These are phyloP conservation scores for Pseudogymnoascus sp. DNA, from an alignment of 2,329 filamentous ascomycete species.

Conservation along the genomic window DNA sequence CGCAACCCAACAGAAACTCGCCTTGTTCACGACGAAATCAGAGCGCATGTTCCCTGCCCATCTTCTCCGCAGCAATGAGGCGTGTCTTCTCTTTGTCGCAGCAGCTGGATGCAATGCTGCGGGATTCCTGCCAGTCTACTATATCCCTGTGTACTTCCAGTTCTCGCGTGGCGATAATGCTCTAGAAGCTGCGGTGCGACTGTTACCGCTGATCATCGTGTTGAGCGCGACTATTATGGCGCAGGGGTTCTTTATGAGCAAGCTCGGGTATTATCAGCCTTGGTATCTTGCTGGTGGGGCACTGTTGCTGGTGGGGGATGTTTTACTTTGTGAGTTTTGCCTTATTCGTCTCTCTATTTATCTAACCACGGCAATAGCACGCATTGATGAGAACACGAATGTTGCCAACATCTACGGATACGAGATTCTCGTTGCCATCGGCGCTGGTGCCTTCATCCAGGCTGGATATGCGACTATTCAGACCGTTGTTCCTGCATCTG, in stretches of 20 bases:
- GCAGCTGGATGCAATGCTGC: constrained; percentile 42
- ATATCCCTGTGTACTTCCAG: constrained; percentile 42
- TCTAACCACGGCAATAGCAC: constrained; percentile 19
- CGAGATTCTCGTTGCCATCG: constrained; percentile 35
- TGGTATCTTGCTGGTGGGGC: constrained; percentile 35
- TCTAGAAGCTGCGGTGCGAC: constrained; percentile 34
- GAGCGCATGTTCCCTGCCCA: constrained; percentile 20
- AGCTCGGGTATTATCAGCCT: constrained; percentile 34
- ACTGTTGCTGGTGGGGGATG: constrained; percentile 31
- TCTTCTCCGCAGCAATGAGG: constrained; percentile 16
- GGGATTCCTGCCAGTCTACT: constrained; percentile 39
- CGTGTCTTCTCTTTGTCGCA: constrained; percentile 28
- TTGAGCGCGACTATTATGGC: constrained; percentile 31
- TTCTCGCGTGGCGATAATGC: constrained; percentile 42
- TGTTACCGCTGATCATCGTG: constrained; percentile 37
- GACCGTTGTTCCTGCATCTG: constrained; percentile 24
- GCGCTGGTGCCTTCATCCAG: constrained; percentile 32
- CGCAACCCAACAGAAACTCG: constrained; percentile 17
- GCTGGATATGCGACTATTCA: constrained; percentile 32
- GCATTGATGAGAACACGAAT: constrained; percentile 28
- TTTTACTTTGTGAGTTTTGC: constrained; percentile 27
- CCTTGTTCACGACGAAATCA: constrained; percentile 19
- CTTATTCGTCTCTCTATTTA: constrained; percentile 8
- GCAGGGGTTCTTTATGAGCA: constrained; percentile 32
- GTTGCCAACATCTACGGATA: constrained; percentile 30